Conservation (phyloP, 306 rosid species). For the Luffa acutangula region DNA sequence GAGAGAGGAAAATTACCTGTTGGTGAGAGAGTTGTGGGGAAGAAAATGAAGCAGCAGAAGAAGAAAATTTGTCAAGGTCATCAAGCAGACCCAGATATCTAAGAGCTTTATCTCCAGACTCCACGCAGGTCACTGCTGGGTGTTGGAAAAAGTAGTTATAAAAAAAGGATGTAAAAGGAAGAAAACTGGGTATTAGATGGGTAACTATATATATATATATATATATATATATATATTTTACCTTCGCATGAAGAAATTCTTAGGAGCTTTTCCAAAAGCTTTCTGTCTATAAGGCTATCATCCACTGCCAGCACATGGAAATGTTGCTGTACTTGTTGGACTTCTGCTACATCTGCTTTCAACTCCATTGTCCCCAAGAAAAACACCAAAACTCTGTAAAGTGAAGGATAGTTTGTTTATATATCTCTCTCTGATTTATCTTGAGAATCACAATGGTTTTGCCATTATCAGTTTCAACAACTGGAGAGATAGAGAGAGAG, state of each 20-base stretch:
- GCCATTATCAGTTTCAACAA: not conserved
- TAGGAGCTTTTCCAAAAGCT: constrained; percentile 77
- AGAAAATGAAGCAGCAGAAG: constrained; percentile 18
- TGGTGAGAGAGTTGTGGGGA: constrained; percentile 23
- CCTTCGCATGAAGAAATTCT: constrained; percentile 73
- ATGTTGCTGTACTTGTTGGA: constrained; percentile 21
- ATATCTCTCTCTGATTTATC: not conserved
- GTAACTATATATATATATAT: not conserved
- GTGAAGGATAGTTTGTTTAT: not conserved
- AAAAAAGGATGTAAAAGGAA: not conserved
- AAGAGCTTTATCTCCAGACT: constrained; percentile 92
- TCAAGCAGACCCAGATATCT: constrained; percentile 65
- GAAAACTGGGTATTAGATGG: not conserved
- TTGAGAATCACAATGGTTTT: not conserved
- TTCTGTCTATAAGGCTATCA: constrained; percentile 67
- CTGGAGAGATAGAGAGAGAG: not conserved
- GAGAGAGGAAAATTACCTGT: constrained; percentile 20
- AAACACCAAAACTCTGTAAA: not conserved
- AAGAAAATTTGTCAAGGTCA: constrained; percentile 17
- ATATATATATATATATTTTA: not conserved
- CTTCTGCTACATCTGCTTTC: constrained; percentile 24
- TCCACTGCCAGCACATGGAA: constrained; percentile 96
- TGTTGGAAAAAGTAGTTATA: not conserved
- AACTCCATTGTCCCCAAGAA: constrained; percentile 19
- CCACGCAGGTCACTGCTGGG: constrained; percentile 72